Base-by-base conservation (phyloP, 345 rosid species). In the Syzygium aromaticum region DNA sequence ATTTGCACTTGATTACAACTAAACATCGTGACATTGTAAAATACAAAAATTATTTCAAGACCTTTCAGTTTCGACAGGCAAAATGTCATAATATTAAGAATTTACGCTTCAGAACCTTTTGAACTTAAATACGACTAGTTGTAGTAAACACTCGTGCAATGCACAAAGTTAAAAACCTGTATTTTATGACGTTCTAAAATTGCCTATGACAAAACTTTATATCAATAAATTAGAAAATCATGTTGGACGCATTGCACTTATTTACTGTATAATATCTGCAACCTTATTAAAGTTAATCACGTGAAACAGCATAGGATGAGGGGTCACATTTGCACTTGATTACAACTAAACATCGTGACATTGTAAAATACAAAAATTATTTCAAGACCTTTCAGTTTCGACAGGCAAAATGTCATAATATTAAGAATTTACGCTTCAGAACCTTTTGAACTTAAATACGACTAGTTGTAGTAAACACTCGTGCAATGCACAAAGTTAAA, bases 21-120 rank as follows among this genome's bases (percentile, higher is more conserved):
- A 25, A 56, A 25, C n/a, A 25, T 23, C 61, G 1, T 6, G 2
- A 57, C 64, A 25, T 25, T 11, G 14, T 57, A 57, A 57, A 25
- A 57, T 57, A 27, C 63, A 11, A 57, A 23, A 5, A 25, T 11
- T 25, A 25, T 25, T 25, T 57, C 9, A 57, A 57, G 63, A 57
- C 0, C 5, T 57, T 57, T 25, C 15, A 57, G 12, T 56, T 57
- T 57, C 28, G 14, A 57, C 0, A 2, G 28, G 0, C 27, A 57
- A 25, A 57, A 25, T 25, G 14, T 57, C 63, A 1, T 57, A 56
- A 57, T 23, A 57, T 57, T 11, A 57, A 23, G 13, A 57, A 23
- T 57, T 25, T 57, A 11, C 5, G 63, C 13, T 23, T 57, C 63
- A 57, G 22, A 12, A 57, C 0, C n/a, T 57, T 11, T 57, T 57